Conservation (phyloP, 148 eudicot genomes). For the Cornus controversa region DNA sequence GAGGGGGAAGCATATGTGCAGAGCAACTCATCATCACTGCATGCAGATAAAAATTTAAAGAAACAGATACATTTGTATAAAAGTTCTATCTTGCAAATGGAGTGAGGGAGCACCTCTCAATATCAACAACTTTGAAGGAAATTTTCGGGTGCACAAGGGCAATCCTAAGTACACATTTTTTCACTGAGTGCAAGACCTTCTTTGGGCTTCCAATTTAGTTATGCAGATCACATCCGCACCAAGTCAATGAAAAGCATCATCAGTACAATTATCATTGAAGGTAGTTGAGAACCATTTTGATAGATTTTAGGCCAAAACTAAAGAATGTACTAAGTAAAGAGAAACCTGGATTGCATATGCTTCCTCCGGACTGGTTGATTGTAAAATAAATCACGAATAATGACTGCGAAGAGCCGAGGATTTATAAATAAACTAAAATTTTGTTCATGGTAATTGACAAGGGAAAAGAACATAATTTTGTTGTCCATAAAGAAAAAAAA, state of each 20-base stretch:
- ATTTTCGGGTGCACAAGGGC: conserved; percentile 70
- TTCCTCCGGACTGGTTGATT: conserved; percentile 95
- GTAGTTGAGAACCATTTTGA: neutral
- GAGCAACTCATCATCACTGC: conserved; percentile 77
- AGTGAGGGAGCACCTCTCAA: conserved; percentile 57
- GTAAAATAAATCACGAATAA: conserved; percentile 86
- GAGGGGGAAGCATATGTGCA: conserved; percentile 56
- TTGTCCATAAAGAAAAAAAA: neutral
- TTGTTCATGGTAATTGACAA: neutral
- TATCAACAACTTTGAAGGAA: conserved; percentile 66
- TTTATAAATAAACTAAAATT: neutral
- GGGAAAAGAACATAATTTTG: neutral
- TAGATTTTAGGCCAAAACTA: neutral
- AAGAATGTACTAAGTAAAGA: conserved; percentile 11
- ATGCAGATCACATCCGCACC: conserved; percentile 13
- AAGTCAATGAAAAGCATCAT: conserved; percentile 1
- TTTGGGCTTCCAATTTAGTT: conserved; percentile 53
- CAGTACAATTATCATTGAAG: neutral
- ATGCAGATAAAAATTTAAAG: conserved; percentile 22
- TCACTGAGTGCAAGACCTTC: conserved; percentile 72
- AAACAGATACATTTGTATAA: conserved; percentile 1
- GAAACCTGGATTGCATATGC: conserved; percentile 78
- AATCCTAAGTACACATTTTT: conserved; percentile 57
- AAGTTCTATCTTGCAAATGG: conserved; percentile 6
- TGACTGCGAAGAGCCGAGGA: conserved; percentile 47